These are phyloP conservation scores for Diaporthe amygdali DNA, from an alignment of 2,329 filamentous ascomycete species.

Conservation along the genomic window DNA sequence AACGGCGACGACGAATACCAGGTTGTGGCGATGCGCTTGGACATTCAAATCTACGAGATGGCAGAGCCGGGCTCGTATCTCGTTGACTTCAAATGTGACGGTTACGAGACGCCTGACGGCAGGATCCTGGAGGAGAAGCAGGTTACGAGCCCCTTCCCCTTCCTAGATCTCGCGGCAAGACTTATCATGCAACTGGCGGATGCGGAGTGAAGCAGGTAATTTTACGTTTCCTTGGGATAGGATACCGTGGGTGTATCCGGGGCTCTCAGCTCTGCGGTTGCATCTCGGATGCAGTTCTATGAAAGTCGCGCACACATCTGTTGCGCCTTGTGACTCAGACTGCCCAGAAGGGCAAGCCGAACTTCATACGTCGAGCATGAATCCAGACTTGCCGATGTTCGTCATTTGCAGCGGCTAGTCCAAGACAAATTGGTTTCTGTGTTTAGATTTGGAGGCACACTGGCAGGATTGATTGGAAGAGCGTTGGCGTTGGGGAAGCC, in stretches of 20 bases:
- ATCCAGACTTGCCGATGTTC: not conserved
- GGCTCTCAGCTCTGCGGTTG: not conserved
- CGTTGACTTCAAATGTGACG: constrained; percentile 98
- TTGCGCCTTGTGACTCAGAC: not conserved
- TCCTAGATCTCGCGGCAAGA: constrained; percentile 89
- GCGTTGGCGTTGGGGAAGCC: constrained; percentile 19
- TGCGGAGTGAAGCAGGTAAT: constrained; percentile 58
- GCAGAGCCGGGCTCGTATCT: constrained; percentile 85
- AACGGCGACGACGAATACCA: constrained; percentile 57
- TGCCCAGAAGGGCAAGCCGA: not conserved
- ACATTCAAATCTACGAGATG: constrained; percentile 95
- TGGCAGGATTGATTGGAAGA: constrained; percentile 15
- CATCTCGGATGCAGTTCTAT: not conserved
- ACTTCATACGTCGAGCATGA: not conserved
- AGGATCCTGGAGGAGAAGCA: constrained; percentile 88
- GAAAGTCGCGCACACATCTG: not conserved
- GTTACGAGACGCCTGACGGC: constrained; percentile 83
- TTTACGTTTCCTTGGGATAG: not conserved
- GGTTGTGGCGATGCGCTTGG: constrained; percentile 90
- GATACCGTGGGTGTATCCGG: not conserved
- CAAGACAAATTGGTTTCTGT: not conserved
- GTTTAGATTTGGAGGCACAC: not conserved
- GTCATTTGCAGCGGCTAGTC: not conserved
- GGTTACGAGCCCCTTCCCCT: constrained; percentile 93
- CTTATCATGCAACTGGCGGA: constrained; percentile 93